Evolutionary conservation across 345 rosid genomes (phyloP), one percentile per base, ranked within the genome.

Genomic region (Geranium brycei): DNA sequence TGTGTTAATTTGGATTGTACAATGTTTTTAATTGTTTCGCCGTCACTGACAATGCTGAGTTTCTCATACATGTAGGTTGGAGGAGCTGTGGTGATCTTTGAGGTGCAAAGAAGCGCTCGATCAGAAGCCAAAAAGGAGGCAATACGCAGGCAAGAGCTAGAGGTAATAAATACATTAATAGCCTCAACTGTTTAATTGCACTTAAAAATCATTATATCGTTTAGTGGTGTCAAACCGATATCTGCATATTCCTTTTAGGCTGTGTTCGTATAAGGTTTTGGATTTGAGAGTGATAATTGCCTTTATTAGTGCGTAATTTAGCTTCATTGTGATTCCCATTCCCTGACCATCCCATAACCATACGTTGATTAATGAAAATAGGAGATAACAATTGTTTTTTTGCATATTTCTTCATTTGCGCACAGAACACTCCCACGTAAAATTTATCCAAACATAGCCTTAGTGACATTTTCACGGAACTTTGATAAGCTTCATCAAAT

Each of bases 71-170:
- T 69, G 16, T 73, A 89, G 96, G 96, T 92, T 15, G 98, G 87
- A 6, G 93, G 93, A 69, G 95, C 71, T 57, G 81, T 68, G 67
- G 85, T 92, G 66, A 74, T 91, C 66, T 85, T 89, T 72, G 96
- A 92, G 82, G 91, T 85, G 73, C 95, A 92, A 57, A 82, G 98
- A 75, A 87, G 85, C 83, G 78, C 98, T 7, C 76, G 87, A 71
- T 89, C 95, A 72, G 98, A 92, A 73, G 87, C 92, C 63, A 84
- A 81, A 71, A 91, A 89, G 66, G 96, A 87, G 79, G 96, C 76
- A 75, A 74, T 73, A 31, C 91, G 95, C 47, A 79, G 66, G 74
- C 81, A 83, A 75, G 88, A 89, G 63, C 61, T 89, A 62, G 91
- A 83, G 91, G 98, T 89, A 73, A 67, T 58, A n/a, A n/a, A n/a